Evolutionary conservation across 2,329 filamentous ascomycete genomes (phyloP), one percentile per base, ranked within the genome.

Genomic region (Plectosphaerella plurivora): DNA sequence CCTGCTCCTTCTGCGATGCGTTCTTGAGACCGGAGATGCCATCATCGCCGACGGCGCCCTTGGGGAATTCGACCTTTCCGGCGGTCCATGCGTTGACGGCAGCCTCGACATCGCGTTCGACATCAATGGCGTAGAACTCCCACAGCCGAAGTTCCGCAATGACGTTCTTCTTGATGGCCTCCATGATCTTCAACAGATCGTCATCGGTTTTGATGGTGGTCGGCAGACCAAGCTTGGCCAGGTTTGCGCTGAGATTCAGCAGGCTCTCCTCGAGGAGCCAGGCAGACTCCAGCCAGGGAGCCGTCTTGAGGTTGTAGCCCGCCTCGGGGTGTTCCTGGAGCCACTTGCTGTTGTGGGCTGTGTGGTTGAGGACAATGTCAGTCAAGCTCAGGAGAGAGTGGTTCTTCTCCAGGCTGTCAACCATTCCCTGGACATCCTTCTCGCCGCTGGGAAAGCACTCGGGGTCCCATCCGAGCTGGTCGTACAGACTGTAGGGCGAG

Each of bases 311-410:
- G 67, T 95, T 99, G 78, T 99, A 99, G 15, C 94, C 94, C 45
- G 91, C 88, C 61, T 99, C 94, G 0, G 95, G 94, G 64, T 99
- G 93, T 55, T 95, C 88, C 65, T 95, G 80, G 11, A 99, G 80
- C 94, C 94, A 99, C 62, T 87, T 83, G 70, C 89, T 95, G 72
- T 97, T 97, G 74, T 97, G 83, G 7, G 94, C 93, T 4, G 94
- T 99, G 73, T 99, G 94, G 65, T 99, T 99, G 77, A 94, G 91
- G 45, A 99, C 95, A 56, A 99, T 93, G 67, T 99, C 94, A 1
- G 93, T 97, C 73, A 99, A 72, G 56, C 89, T 91, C 52, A 99
- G 77, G 51, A 99, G 75, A 3, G 89, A 89, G 68, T 95, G 86
- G 50, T 96, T 86, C 49, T 86, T 79, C 69, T 97, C 89, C 79